Conservation (phyloP, 768 basidiomycete species). For the Xerocomellus chrysenteron region DNA sequence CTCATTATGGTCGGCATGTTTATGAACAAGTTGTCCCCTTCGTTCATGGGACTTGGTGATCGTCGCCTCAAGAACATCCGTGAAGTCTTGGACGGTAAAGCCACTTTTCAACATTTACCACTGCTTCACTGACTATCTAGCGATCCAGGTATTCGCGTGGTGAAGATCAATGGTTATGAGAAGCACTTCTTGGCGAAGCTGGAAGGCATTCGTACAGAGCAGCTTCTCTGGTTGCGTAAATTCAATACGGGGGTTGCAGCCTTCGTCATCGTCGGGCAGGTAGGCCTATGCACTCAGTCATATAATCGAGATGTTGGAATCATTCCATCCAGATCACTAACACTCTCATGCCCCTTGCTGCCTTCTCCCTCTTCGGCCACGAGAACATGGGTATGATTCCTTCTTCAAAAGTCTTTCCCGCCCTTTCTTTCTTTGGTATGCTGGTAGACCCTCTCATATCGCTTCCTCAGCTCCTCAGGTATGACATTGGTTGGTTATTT, state of each 20-base stretch:
- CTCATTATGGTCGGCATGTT: constrained; percentile 31
- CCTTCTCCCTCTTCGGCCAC: constrained; percentile 30
- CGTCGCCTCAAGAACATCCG: constrained; percentile 29
- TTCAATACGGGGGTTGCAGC: constrained; percentile 24
- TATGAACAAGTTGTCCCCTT: constrained; percentile 32
- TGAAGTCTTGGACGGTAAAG: constrained; percentile 28
- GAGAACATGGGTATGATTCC: constrained; percentile 25
- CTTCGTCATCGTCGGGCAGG: constrained; percentile 29
- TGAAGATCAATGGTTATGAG: constrained; percentile 30
- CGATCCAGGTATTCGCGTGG: constrained; percentile 22
- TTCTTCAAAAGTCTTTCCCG: constrained; percentile 26
- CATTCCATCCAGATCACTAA: constrained; percentile 18
- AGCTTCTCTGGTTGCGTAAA: constrained; percentile 25
- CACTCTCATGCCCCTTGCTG: constrained; percentile 32
- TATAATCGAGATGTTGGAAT: constrained; percentile 2
- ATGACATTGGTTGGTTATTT: neutral
- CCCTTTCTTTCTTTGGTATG: constrained; percentile 33
- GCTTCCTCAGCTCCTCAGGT: constrained; percentile 32
- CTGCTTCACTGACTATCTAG: neutral
- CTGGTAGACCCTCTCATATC: constrained; percentile 31
- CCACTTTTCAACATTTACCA: neutral
- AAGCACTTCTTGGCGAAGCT: constrained; percentile 22
- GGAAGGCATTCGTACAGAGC: constrained; percentile 23
- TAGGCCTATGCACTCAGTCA: neutral
- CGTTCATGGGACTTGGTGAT: constrained; percentile 29